These are phyloP conservation scores for Gymnopilus junonius DNA, from an alignment of 768 basidiomycete genomes.

Conservation along the genomic window DNA sequence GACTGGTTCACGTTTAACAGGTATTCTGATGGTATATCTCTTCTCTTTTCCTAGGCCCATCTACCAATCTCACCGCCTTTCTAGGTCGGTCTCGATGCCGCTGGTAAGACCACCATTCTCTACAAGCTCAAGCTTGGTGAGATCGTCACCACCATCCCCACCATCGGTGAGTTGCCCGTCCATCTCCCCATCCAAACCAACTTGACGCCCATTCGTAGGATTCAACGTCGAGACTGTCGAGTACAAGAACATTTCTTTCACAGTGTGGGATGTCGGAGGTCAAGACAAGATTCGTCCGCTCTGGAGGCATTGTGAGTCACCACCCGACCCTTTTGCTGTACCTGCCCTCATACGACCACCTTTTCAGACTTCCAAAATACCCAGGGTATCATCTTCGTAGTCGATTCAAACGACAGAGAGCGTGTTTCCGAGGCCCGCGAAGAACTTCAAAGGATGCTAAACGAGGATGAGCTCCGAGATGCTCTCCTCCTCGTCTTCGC, in stretches of 20 bases:
- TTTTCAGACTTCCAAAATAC: conserved; percentile 98
- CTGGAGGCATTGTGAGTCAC: conserved; percentile 97
- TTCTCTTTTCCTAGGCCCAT: conserved; percentile 22
- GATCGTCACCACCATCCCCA: conserved; percentile 99
- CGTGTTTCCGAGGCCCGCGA: conserved; percentile 99
- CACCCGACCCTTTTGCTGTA: conserved; percentile 19
- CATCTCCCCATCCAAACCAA: conserved; percentile 12
- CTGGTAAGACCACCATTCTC: conserved; percentile 97
- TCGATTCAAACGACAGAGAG: conserved; percentile 99
- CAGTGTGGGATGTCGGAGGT: conserved; percentile 99
- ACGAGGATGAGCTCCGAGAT: conserved; percentile 98
- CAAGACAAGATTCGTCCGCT: conserved; percentile 99
- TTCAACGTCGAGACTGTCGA: conserved; percentile 99
- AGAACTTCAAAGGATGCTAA: conserved; percentile 99
- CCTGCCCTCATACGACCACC: conserved; percentile 18
- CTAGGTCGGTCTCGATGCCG: conserved; percentile 98
- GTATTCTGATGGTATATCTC: conserved; percentile 88
- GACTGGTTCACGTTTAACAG: conserved; percentile 48
- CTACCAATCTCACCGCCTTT: conserved; percentile 15
- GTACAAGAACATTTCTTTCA: conserved; percentile 99
- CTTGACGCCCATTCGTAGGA: conserved; percentile 53
- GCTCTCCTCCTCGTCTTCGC: conserved; percentile 98
- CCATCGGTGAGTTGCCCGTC: conserved; percentile 77
- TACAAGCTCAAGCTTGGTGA: conserved; percentile 99
- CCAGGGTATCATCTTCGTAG: conserved; percentile 99